phyloP scores from a whole-genome alignment of 139 green algal species.

The Ostreobium quekettii region DNA sequence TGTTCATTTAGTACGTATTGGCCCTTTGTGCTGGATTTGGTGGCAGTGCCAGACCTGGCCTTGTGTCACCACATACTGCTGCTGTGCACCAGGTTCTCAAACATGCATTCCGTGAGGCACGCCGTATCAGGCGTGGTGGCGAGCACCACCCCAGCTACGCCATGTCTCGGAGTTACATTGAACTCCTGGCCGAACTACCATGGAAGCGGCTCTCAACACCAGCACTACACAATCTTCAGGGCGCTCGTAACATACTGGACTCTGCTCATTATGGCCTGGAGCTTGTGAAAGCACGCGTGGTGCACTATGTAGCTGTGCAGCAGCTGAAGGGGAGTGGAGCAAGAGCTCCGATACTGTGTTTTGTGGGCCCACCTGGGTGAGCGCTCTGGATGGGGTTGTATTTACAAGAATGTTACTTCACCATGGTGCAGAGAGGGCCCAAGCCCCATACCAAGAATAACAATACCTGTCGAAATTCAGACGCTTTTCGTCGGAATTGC shows the following conservation, averaged over 20 bases:
- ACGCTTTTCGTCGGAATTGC: too few species aligned
- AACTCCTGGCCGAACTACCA: conserved; percentile 65
- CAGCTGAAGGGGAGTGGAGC: conserved; percentile 61
- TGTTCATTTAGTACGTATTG: too few species aligned
- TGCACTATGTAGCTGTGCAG: conserved; percentile 68
- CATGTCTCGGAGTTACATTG: conserved; percentile 51
- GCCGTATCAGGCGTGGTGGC: conserved; percentile 32
- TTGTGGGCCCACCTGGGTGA: conserved; percentile 84
- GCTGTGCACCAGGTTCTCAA: conserved; percentile 23
- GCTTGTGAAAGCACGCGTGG: conserved; percentile 77
- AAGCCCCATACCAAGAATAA: too few species aligned
- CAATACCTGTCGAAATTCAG: too few species aligned
- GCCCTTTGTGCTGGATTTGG: too few species aligned
- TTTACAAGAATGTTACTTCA: too few species aligned
- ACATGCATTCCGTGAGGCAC: conserved; percentile 17
- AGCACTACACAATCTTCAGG: conserved; percentile 26
- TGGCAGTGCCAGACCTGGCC: too few species aligned
- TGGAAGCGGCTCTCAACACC: conserved; percentile 32
- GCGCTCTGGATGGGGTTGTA: too few species aligned
- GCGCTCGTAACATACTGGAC: conserved; percentile 63
- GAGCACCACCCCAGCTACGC: conserved; percentile 45
- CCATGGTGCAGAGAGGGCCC: too few species aligned
- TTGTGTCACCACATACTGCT: too few species aligned
- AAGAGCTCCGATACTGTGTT: conserved; percentile 64
- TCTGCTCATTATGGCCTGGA: conserved; percentile 83